Conservation (phyloP, 108 stramenopile species). For the Halocafeteria seosinensis region DNA sequence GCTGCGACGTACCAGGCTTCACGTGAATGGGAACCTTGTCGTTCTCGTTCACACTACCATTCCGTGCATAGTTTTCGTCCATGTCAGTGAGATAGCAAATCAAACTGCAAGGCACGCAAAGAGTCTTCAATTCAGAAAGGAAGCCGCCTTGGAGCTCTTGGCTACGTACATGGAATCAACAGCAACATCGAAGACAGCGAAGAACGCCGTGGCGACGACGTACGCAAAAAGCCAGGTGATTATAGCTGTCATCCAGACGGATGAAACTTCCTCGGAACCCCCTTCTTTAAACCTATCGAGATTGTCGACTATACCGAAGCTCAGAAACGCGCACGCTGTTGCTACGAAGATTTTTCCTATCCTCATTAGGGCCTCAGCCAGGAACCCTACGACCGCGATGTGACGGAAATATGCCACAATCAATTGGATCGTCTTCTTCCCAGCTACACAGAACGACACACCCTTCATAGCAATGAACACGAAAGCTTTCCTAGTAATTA, state of each 20-base stretch:
- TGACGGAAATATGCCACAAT: slow-evolving; percentile 33
- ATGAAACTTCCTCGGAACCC: not conserved
- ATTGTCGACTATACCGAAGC: not conserved
- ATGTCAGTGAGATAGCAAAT: slow-evolving; percentile 23
- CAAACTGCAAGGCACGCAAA: no score
- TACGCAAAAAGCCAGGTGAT: slow-evolving; percentile 13
- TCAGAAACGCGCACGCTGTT: not conserved
- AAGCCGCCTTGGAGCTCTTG: no score
- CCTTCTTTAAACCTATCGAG: not conserved
- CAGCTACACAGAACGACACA: slow-evolving; percentile 53
- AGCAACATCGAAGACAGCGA: slow-evolving; percentile 10
- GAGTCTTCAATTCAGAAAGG: no score
- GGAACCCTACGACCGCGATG: slow-evolving; percentile 11
- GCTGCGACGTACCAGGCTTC: no score
- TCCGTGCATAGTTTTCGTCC: not conserved
- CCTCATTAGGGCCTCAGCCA: slow-evolving; percentile 12
- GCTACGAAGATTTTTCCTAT: slow-evolving; percentile 22
- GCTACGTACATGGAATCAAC: slow-evolving; percentile 20
- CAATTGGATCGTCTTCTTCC: slow-evolving; percentile 54
- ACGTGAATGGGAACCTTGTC: not conserved
- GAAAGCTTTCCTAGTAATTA: slow-evolving; percentile 75
- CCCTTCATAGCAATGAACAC: slow-evolving; percentile 74
- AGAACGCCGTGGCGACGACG: slow-evolving; percentile 11
- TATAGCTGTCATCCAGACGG: slow-evolving; percentile 1
- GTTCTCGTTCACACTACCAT: not conserved